A percentile compares a stretch with the other conserved stretches of the same genome.
phyloP scores from a whole-genome alignment of 2,329 filamentous ascomycete genomes.

The Leptographium wingfieldii region DNA sequence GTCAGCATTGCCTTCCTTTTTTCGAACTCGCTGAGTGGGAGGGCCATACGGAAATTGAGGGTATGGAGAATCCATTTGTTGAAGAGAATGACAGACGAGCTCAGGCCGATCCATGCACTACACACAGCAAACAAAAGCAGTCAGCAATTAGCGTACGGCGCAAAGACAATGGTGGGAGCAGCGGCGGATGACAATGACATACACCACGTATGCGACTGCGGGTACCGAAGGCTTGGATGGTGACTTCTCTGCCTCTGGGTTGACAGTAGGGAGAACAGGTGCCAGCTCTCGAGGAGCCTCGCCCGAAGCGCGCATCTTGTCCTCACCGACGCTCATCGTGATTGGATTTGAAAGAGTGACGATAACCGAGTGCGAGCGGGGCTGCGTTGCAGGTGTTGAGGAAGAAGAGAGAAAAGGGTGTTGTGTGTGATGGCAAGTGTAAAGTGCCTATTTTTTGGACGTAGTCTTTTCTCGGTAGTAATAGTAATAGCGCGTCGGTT shows the following conservation, averaged over 20 bases:
- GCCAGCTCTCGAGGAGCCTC: constrained; percentile 52
- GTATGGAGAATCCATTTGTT: constrained; percentile 97
- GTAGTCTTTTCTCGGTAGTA: neutral
- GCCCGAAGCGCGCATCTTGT: constrained; percentile 75
- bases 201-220: constrained; percentile 75
- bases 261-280: constrained; percentile 66
- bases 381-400: neutral
- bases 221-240: constrained; percentile 55
- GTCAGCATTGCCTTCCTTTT: neutral
- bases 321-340: constrained; percentile 50
- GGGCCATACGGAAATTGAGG: constrained; percentile 57
- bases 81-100: constrained; percentile 92
- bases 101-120: constrained; percentile 85
- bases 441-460: neutral
- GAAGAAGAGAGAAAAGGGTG: neutral
- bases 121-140: constrained; percentile 4
- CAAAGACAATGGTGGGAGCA: neutral
- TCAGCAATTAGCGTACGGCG: neutral
- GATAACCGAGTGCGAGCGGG: neutral
- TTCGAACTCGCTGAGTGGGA: neutral
- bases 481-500: constrained; percentile 1
- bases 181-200: constrained; percentile 17
- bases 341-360: neutral
- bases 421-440: neutral
- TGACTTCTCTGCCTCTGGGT: constrained; percentile 60